Base-by-base conservation (phyloP, 2,329 filamentous ascomycete species). In the Neospermospora avenae region DNA sequence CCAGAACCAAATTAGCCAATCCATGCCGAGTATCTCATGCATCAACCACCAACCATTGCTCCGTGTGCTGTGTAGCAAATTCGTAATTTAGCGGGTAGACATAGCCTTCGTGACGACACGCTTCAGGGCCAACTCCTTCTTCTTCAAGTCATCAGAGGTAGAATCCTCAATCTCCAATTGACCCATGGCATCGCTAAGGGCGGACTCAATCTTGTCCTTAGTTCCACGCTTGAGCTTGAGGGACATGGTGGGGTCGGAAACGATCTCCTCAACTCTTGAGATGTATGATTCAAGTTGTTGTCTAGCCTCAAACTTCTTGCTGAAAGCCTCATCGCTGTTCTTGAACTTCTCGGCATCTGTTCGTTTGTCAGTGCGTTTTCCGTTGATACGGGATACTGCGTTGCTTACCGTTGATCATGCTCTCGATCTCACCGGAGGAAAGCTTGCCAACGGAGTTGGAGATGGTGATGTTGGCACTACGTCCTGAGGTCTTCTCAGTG, bases 201-300 rank as follows among this genome's bases (percentile, higher is more conserved):
- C 90, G 75, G 89, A 88, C 87, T 99, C 95, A 69, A 99, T 97
- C 89, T 96, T 98, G 81, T 97, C 93, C 89, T 96, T 96, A 85
- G 96, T 93, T 77, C 91, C 92, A 73, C 93, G 92, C 91, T 98
- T 98, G 76, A 99, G 85, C 87, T 96, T 97, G 75, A 98, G 85
- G 67, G 91, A 95, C 81, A 96, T 89, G 48, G 89, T 91, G 62
- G 95, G 95, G 83, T 99, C 95, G 48, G 91, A 96, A 77, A 98
- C 87, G 74, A 99, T 96, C 84, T 99, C 95, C 86, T 99, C 95
- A 67, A 98, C 93, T 76, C 93, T 91, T 77, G 90, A 88, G 78
- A 99, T 97, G 86, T 99, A 99, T 55, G 91, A 93, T 85, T 99
- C 95, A 69, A 99, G 90, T 82, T 97, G 93, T 84, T 99, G 95